phyloP scores from a whole-genome alignment of 2,329 filamentous ascomycete genomes.

The Beauveria scarabaeidicola region DNA sequence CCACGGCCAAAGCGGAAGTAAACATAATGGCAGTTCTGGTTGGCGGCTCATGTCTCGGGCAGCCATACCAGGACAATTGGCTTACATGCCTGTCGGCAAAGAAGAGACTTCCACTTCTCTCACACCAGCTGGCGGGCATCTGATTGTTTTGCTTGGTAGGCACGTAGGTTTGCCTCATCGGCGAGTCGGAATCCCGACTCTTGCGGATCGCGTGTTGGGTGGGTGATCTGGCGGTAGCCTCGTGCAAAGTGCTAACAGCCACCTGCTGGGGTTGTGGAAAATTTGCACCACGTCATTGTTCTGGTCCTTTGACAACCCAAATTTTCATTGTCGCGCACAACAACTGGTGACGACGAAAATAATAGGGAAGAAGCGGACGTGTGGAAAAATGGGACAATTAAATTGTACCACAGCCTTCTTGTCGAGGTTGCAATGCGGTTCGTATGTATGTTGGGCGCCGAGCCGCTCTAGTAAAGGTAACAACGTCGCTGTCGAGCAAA shows the following conservation, averaged over 20 bases:
- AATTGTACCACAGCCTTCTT: background rate
- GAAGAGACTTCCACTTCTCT: background rate
- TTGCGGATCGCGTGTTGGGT: conserved; percentile 1
- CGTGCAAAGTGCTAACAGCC: background rate
- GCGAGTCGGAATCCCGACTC: background rate
- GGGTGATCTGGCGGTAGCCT: background rate
- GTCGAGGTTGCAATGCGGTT: background rate
- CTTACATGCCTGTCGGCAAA: conserved; percentile 2
- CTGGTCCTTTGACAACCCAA: background rate
- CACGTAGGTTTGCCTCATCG: background rate
- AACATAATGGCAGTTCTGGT: background rate
- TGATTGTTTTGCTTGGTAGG: background rate
- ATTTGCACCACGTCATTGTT: conserved; percentile 7
- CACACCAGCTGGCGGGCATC: background rate
- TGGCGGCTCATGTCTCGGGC: conserved; percentile 1
- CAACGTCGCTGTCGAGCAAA: background rate
- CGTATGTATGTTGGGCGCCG: background rate
- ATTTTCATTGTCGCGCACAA: background rate
- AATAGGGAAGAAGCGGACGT: background rate
- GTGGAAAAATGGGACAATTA: conserved; percentile 1
- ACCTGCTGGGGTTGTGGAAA: background rate
- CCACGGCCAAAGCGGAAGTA: conserved; percentile 9
- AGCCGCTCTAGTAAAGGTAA: background rate
- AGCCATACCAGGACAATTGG: conserved; percentile 3
- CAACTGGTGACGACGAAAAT: background rate